A percentile compares a stretch with the other conserved stretches of the same genome.
phyloP scores from a whole-genome alignment of 2,329 filamentous ascomycete genomes.

The Sporothrix euskadiensis region DNA sequence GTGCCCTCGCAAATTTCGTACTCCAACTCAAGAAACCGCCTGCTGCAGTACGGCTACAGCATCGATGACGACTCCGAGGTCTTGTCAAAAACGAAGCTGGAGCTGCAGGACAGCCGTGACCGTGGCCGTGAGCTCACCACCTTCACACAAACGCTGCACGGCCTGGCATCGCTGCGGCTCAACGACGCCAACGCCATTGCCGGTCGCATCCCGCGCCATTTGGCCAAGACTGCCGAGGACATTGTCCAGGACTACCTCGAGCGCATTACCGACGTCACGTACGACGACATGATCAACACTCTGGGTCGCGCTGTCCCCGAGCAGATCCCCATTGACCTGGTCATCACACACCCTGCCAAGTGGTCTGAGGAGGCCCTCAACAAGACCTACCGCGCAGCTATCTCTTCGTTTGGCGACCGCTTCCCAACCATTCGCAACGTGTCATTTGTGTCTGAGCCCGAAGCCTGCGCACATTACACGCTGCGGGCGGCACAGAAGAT shows the following conservation, averaged over 20 bases:
- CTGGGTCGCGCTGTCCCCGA: slow-evolving; percentile 21
- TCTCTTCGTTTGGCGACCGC: slow-evolving; percentile 25
- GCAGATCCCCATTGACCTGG: slow-evolving; percentile 30
- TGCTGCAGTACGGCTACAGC: slow-evolving; percentile 29
- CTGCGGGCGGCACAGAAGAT: slow-evolving; percentile 34
- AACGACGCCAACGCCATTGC: slow-evolving; percentile 20
- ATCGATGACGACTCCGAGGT: slow-evolving; percentile 29
- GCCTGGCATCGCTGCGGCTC: slow-evolving; percentile 21
- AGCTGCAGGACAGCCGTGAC: slow-evolving; percentile 26
- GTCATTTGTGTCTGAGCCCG: slow-evolving; percentile 31
- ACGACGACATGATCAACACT: slow-evolving; percentile 26
- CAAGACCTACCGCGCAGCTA: slow-evolving; percentile 32
- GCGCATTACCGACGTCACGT: slow-evolving; percentile 27
- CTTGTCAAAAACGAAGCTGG: slow-evolving; percentile 33
- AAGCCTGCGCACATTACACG: slow-evolving; percentile 33
- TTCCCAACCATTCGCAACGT: slow-evolving; percentile 30
- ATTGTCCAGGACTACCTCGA: slow-evolving; percentile 32
- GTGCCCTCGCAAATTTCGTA: slow-evolving; percentile 33
- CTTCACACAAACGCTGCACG: slow-evolving; percentile 27
- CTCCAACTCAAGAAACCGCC: slow-evolving; percentile 21
- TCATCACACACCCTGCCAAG: slow-evolving; percentile 33
- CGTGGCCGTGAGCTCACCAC: slow-evolving; percentile 27
- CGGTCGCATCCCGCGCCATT: slow-evolving; percentile 27
- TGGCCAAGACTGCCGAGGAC: slow-evolving; percentile 30
- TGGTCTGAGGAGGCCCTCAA: slow-evolving; percentile 30